Evolutionary conservation across 257 asterid species (phyloP).

Genomic region (Knoxia roxburghii): DNA sequence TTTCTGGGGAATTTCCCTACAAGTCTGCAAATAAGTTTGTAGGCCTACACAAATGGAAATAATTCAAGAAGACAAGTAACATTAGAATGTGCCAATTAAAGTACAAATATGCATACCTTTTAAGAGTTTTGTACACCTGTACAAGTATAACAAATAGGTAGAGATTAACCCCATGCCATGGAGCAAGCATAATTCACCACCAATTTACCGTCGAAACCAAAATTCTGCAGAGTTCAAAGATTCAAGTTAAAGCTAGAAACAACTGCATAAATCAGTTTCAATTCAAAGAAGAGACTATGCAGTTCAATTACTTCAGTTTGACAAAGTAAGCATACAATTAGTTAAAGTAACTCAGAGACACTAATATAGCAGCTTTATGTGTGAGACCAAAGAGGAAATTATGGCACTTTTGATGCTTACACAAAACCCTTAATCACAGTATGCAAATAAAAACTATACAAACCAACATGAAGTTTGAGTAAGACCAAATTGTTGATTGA

Average conservation of each 20-base stretch:
- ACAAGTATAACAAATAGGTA: conserved; percentile 6
- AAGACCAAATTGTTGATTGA: background rate
- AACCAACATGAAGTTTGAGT: background rate
- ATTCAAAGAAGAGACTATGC: background rate
- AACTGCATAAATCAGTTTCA: background rate
- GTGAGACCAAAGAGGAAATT: background rate
- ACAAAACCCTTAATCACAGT: background rate
- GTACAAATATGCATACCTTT: too few relatives aligned
- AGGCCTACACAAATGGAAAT: background rate
- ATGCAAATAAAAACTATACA: too few relatives aligned
- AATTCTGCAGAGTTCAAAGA: conserved; percentile 53
- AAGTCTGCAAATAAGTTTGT: background rate
- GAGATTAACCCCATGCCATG: conserved; percentile 94
- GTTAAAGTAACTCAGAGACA: background rate
- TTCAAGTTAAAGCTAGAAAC: background rate
- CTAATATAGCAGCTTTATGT: background rate
- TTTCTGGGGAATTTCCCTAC: background rate
- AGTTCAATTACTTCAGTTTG: background rate
- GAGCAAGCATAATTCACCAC: conserved; percentile 93
- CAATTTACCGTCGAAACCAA: conserved; percentile 86
- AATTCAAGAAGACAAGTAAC: too few relatives aligned
- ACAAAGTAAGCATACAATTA: background rate
- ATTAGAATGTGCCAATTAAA: too few relatives aligned
- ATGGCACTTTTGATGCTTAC: background rate
- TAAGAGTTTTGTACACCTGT: background rate